These are phyloP conservation scores for Angomonas deanei DNA, from an alignment of 208 protist species.

Conservation along the genomic window DNA sequence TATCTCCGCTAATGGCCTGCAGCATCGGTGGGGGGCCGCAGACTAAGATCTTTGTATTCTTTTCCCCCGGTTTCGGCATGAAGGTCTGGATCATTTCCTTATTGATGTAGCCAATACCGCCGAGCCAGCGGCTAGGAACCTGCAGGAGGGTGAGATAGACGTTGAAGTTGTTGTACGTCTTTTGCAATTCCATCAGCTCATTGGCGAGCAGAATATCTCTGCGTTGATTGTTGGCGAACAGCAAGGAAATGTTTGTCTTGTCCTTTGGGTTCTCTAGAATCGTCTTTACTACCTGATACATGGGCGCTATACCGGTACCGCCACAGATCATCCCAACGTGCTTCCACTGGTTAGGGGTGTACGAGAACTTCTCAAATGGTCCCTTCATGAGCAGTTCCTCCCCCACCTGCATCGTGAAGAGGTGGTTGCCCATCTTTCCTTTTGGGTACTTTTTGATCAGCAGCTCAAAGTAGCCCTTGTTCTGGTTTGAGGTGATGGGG, in stretches of 20 bases:
- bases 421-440: constrained; percentile 88
- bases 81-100: constrained; percentile 72
- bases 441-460: constrained; percentile 84
- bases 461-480: constrained; percentile 80
- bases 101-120: constrained; percentile 79
- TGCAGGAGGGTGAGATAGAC: constrained; percentile 85
- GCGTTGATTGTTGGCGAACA: constrained; percentile 86
- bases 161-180: constrained; percentile 81
- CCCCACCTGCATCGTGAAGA: constrained; percentile 86
- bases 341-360: constrained; percentile 82
- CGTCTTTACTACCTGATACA: constrained; percentile 84
- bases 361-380: constrained; percentile 86
- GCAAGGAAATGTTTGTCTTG: constrained; percentile 77
- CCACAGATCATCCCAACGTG: constrained; percentile 88
- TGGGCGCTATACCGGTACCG: constrained; percentile 91
- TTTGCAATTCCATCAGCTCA: constrained; percentile 79
- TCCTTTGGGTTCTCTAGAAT: constrained; percentile 78
- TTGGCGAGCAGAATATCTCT: constrained; percentile 89
- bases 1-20: constrained; percentile 78
- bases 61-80: constrained; percentile 69
- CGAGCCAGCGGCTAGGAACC: constrained; percentile 66
- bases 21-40: constrained; percentile 87
- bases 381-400: constrained; percentile 88
- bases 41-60: constrained; percentile 73
- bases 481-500: constrained; percentile 57